Evolutionary conservation across 176 grass and related monocot species (phyloP), one percentile per base, ranked within the genome.

Genomic region (Melocanna baccifera): DNA sequence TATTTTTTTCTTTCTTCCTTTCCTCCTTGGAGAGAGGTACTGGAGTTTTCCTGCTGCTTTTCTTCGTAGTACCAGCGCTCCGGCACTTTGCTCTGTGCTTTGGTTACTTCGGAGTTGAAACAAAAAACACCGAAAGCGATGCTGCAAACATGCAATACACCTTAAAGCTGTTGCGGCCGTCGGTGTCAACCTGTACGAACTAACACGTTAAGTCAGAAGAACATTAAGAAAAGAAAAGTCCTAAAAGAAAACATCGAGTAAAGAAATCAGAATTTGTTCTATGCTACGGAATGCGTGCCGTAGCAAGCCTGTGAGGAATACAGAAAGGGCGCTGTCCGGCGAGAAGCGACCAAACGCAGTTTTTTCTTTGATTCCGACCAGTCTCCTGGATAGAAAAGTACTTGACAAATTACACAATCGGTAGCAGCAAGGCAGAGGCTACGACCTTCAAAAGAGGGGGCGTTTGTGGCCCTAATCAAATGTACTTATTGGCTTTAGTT

Each of bases 81-180:
- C 8, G 53, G 8, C 9, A n/a, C 8, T 57, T n/a, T 10, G 0
- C 8, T 42, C 41, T 42, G 41, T 42, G 20, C 53, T 10, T 22
- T 10, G 2, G 20, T n/a, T 22, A 57, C n/a, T 57, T 59, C 5
- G 10, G 57, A 10, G 57, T 20, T 2, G 41, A 10, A 9, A 9
- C 48, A 2, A 55, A 29, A 12, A 18, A 52, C 3, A 5, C n/a
- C n/a, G 32, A 87, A 77, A 88, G 79, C 32, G 30, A 88, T 19
- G 72, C 20, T 42, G 41, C 41, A 42, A 10, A 9, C 9, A 3
- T 36, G 34, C 34, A 36, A 16, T 29, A 11, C 72, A 48, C 59
- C 55, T 51, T 88, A 13, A 78, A 83, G 74, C 81, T 65, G 86
- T 26, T 84, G 75, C 67, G 25, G 53, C 56, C 56, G 23, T 78